These are phyloP conservation scores for Kwoniella sp. DNA, from an alignment of 768 basidiomycete genomes.

Conservation along the genomic window DNA sequence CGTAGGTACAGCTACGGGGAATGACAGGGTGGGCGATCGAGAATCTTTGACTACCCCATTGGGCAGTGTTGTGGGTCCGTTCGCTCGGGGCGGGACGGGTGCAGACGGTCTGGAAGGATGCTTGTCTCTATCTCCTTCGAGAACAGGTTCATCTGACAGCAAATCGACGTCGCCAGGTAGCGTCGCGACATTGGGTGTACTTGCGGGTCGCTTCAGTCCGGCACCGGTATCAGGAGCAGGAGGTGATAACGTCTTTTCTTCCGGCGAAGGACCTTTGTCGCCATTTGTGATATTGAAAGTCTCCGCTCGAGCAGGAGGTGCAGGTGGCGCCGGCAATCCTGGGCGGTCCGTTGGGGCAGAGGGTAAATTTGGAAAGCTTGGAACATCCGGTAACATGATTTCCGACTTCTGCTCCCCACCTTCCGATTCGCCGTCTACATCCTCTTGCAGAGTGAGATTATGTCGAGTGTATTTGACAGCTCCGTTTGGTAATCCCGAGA, in stretches of 20 bases:
- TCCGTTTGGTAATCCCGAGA: slow-evolving; percentile 23
- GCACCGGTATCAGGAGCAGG: slow-evolving; percentile 22
- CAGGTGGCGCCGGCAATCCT: slow-evolving; percentile 20
- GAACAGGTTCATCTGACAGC: slow-evolving; percentile 10
- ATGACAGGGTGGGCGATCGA: slow-evolving; percentile 14
- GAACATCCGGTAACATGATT: slow-evolving; percentile 39
- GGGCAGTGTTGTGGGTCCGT: background rate
- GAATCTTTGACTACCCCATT: slow-evolving; percentile 19
- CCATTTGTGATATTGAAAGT: slow-evolving; percentile 9
- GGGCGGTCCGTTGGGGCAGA: slow-evolving; percentile 42
- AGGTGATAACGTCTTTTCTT: slow-evolving; percentile 16
- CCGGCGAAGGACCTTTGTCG: background rate
- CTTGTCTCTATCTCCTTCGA: slow-evolving; percentile 12
- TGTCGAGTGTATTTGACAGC: slow-evolving; percentile 8
- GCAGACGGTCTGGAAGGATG: slow-evolving; percentile 13
- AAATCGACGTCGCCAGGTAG: slow-evolving; percentile 23
- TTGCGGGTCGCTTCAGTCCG: slow-evolving; percentile 22
- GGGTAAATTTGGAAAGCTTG: slow-evolving; percentile 35
- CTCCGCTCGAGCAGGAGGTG: slow-evolving; percentile 29
- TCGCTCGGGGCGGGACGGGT: background rate
- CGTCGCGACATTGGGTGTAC: slow-evolving; percentile 25
- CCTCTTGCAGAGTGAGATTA: slow-evolving; percentile 28
- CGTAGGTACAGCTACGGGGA: slow-evolving; percentile 36
- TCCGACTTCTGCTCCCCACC: slow-evolving; percentile 4
- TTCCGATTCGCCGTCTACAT: slow-evolving; percentile 12